Evolutionary conservation across 371 early-diverging fungal genomes (phyloP), one percentile per base, ranked within the genome.

Genomic region (Mortierella polycephala): DNA sequence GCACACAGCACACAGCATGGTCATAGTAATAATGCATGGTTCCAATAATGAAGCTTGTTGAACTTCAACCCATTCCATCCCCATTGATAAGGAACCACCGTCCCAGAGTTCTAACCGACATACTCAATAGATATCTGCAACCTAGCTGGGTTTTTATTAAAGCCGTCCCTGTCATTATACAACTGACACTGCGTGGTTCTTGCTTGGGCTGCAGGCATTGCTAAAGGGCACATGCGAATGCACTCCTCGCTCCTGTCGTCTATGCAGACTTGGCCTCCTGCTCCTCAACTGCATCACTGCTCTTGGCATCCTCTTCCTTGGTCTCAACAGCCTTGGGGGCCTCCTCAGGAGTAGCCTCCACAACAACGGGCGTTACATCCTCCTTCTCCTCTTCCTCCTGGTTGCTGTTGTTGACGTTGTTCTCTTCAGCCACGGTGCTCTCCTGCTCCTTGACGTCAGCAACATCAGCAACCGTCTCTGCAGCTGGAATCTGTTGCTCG

Each of bases 351-450:
- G 52, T 54, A 9, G 45, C 46, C 23, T 50, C 42, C 16, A 11
- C 40, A 18, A 44, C 53, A 23, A 16, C 16, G 21, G 12, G 18
- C 49, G 37, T 30, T 46, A 37, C 10, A 10, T 50, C 51, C 51
- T 58, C 59, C 54, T 47, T 18, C 50, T 57, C 40, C 47, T 49
- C 50, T n/a, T 61, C 20, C 42, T 61, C 56, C 57, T 67, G 62
- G 58, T 20, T 51, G 30, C 30, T 61, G 51, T 2, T 51, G 40
- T 11, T 18, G 54, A 20, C 54, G 62, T 45, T 61, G 69, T 56
- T 62, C 13, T 18, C 45, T 46, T 57, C 66, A 62, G 37, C 49
- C 30, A 66, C 54, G 67, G 45, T 46, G 20, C 20, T 9, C 51
- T 45, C 49, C 45, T 52, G 18, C 58, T 53, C 60, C 67, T 59